Percentiles rank a stretch among this genome's conserved stretches.
phyloP scores from a whole-genome alignment of 305 asterid species.

The Withania somnifera region DNA sequence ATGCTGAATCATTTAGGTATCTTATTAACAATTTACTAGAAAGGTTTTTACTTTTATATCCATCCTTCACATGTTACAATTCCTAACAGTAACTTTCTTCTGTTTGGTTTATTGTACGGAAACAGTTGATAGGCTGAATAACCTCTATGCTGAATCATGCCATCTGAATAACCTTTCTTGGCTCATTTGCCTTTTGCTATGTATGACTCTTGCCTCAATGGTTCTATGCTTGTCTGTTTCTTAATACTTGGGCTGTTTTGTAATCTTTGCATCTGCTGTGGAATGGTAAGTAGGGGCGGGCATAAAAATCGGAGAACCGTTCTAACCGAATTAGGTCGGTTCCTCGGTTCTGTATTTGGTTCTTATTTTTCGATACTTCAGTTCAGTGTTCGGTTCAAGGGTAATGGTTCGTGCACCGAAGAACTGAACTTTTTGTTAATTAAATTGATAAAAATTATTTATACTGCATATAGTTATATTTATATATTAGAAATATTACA shows the following conservation, averaged over 20 bases:
- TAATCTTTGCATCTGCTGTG: neutral
- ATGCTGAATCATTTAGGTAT: neutral
- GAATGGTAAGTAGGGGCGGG: too few species aligned
- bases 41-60: neutral
- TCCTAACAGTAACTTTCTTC: neutral
- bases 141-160: neutral
- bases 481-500: too few species aligned
- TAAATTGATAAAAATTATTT: too few species aligned
- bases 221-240: neutral
- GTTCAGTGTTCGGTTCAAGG: too few species aligned
- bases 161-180: neutral
- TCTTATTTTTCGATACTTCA: too few species aligned
- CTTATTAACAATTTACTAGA: neutral
- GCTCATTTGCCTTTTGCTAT: neutral
- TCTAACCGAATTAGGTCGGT: too few species aligned
- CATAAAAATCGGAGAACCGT: too few species aligned
- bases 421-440: too few species aligned
- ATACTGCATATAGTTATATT: too few species aligned
- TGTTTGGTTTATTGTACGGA: neutral
- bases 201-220: neutral
- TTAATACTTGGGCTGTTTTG: neutral
- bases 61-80: neutral
- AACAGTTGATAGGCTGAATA: neutral
- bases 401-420: too few species aligned
- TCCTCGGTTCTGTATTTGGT: too few species aligned